Evolutionary conservation across 1,139 yeast genomes (phyloP).

Genomic region (Kodamaea derodonti): DNA sequence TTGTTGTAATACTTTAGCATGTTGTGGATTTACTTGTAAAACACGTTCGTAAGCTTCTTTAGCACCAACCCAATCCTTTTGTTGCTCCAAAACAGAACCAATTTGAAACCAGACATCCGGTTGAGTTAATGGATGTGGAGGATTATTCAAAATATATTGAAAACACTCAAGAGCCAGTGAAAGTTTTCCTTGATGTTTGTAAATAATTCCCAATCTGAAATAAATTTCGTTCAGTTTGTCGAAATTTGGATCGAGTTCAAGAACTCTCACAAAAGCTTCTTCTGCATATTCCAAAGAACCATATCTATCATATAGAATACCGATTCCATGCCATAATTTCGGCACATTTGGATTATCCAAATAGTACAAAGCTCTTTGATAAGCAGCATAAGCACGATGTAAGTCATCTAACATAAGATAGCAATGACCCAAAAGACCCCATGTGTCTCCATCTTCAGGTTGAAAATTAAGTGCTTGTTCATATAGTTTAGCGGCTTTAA

Average conservation of each 20-base stretch:
- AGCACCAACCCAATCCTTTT: slow-evolving; percentile 87
- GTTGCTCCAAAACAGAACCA: slow-evolving; percentile 92
- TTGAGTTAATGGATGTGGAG: slow-evolving; percentile 93
- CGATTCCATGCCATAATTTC: slow-evolving; percentile 97
- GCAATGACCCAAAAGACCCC: slow-evolving; percentile 98
- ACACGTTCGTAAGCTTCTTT: slow-evolving; percentile 95
- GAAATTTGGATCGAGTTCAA: slow-evolving; percentile 92
- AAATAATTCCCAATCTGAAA: slow-evolving; percentile 93
- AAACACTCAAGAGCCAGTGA: slow-evolving; percentile 89
- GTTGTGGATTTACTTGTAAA: slow-evolving; percentile 83
- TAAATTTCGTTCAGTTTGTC: slow-evolving; percentile 96
- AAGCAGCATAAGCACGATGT: slow-evolving; percentile 92
- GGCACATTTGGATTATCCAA: slow-evolving; percentile 94
- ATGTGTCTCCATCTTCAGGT: slow-evolving; percentile 90
- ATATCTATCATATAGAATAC: slow-evolving; percentile 90
- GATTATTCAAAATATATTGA: slow-evolving; percentile 82
- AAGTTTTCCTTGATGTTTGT: slow-evolving; percentile 89
- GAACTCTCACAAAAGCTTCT: slow-evolving; percentile 93
- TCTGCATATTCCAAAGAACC: slow-evolving; percentile 97
- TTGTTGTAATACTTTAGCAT: slow-evolving; percentile 93
- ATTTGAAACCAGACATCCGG: slow-evolving; percentile 98
- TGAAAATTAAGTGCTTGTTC: slow-evolving; percentile 79
- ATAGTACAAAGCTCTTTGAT: slow-evolving; percentile 91
- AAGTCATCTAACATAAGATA: slow-evolving; percentile 94
- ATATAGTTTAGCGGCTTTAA: slow-evolving; percentile 90